Evolutionary conservation across 768 basidiomycete genomes (phyloP).

Genomic region (Mycena floridula): DNA sequence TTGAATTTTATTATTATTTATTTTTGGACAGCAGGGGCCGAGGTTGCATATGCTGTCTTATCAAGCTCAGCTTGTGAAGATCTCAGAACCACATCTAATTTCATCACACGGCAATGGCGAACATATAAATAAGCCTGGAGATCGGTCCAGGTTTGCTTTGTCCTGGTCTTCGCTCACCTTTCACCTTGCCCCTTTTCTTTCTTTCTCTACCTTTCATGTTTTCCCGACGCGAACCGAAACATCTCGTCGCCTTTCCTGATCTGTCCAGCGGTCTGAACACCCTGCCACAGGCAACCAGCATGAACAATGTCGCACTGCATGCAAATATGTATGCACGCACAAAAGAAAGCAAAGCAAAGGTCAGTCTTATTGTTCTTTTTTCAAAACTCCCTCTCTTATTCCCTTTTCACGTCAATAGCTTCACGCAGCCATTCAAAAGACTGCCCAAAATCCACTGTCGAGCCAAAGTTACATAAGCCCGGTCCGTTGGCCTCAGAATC

Average conservation of each 20-base stretch:
- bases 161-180: too few relatives aligned
- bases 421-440: neutral
- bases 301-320: conserved; percentile 61
- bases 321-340: conserved; percentile 64
- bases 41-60: too few relatives aligned
- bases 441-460: neutral
- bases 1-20: too few relatives aligned
- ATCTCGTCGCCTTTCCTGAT: conserved; percentile 66
- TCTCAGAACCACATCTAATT: too few relatives aligned
- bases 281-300: conserved; percentile 66
- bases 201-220: too few relatives aligned
- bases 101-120: too few relatives aligned
- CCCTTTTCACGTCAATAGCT: neutral
- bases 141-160: too few relatives aligned
- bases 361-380: conserved; percentile 18
- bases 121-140: too few relatives aligned
- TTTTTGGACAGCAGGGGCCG: too few relatives aligned
- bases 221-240: conserved; percentile 34
- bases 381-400: neutral
- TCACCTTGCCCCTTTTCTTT: conserved; percentile 11
- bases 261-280: conserved; percentile 62
- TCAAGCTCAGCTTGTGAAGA: too few relatives aligned
- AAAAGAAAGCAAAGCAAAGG: conserved; percentile 74
- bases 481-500: neutral
- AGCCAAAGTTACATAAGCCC: neutral